Evolutionary conservation across 257 asterid species (phyloP), one percentile per base, ranked within the genome.

Genomic region (Petrea volubilis): DNA sequence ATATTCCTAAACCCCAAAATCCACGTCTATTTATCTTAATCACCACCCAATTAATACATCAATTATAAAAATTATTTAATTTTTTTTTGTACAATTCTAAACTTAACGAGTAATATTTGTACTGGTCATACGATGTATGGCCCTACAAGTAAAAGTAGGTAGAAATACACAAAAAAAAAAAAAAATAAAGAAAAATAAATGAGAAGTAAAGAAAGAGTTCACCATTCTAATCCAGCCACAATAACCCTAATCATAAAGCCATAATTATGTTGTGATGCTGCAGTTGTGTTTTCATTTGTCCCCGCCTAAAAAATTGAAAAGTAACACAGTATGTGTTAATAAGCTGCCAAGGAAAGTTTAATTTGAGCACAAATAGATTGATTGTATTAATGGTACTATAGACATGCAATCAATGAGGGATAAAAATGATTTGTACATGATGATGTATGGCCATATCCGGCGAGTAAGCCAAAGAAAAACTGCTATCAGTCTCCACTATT

Each of bases 381-480:
- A 52, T 13, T 29, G 40, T 21, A 34, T 44, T 38, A 38, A 44
- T 44, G 41, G 43, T 25, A 55, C 14, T 14, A 73, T 25, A 13
- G 0, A 18, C 3, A 67, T 68, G 17, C 17, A 75, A 51, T 60
- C 0, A 60, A 13, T 7, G 12, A 59, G 12, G 53, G 2, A 12
- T 1, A 33, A 44, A 62, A 78, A 90, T 91, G 90, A 88, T 91
- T 84, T 79, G 83, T 56, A 67, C 70, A 88, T 87, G 80, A 88
- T 88, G 83, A 76, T 75, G 47, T 73, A 72, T 72, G 67, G 33
- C 59, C 57, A 74, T 78, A 75, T 51, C 88, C 90, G 87, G 83
- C 81, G 90, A 83, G 84, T 82, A 88, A 67, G 81, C 92, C 95
- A 82, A 87, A 83, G 9, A 62, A 64, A 68, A 71, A 78, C 84